phyloP scores from a whole-genome alignment of 1,139 yeast genomes.

The Debaryomyces coudertii region DNA sequence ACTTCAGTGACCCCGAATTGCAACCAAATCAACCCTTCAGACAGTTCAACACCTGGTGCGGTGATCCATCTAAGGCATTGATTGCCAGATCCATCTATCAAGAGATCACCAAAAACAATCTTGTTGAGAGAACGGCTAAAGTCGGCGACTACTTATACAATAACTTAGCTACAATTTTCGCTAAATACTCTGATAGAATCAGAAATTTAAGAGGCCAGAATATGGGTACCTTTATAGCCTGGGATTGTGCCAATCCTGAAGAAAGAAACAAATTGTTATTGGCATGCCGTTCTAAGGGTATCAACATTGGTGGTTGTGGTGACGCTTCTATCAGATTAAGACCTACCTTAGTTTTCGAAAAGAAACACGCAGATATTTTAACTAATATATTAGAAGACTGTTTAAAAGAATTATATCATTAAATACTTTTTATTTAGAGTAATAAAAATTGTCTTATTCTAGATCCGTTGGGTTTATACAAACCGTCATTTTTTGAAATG shows the following conservation, averaged over 20 bases:
- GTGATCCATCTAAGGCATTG: conserved; percentile 72
- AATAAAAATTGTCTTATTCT: neutral
- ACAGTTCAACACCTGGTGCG: conserved; percentile 86
- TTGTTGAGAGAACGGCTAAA: conserved; percentile 53
- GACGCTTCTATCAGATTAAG: conserved; percentile 66
- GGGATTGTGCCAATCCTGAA: conserved; percentile 56
- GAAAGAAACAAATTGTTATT: conserved; percentile 55
- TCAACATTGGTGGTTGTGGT: conserved; percentile 77
- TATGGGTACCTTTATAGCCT: conserved; percentile 77
- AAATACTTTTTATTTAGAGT: neutral
- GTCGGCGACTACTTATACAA: conserved; percentile 63
- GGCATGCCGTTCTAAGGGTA: conserved; percentile 56
- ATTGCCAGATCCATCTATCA: conserved; percentile 65
- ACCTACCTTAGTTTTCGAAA: conserved; percentile 69
- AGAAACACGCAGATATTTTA: conserved; percentile 67
- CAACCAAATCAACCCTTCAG: conserved; percentile 68
- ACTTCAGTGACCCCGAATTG: conserved; percentile 63
- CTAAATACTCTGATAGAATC: conserved; percentile 47
- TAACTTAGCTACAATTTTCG: conserved; percentile 46
- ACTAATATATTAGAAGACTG: conserved; percentile 47
- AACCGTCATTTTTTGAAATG: neutral
- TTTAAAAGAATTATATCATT: conserved; percentile 15
- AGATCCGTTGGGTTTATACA: neutral
- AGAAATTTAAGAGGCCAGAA: conserved; percentile 65
- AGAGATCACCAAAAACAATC: conserved; percentile 55